Percentiles rank a stretch among this genome's conserved stretches.
Conservation (phyloP, 2,329 filamentous ascomycete species). For the Domatiomyces catenatus region DNA sequence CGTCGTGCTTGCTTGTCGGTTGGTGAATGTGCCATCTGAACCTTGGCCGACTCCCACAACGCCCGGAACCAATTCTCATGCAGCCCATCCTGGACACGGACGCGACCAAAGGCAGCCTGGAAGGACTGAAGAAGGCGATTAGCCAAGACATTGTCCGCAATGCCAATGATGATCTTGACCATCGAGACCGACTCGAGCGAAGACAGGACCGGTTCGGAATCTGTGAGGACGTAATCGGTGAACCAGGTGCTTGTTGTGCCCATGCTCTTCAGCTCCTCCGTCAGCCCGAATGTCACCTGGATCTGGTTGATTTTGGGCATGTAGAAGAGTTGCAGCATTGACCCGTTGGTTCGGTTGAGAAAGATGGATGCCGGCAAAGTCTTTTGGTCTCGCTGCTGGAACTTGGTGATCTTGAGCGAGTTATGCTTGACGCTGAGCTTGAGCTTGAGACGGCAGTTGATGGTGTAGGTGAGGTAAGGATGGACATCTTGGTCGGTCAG, state of each 20-base stretch:
- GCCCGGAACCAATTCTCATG: background rate
- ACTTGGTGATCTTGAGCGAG: background rate
- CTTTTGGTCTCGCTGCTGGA: background rate
- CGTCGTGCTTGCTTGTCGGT: background rate
- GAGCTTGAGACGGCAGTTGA: background rate
- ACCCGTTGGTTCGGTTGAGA: background rate
- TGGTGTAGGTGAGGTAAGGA: background rate
- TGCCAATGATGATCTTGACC: background rate
- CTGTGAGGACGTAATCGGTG: background rate
- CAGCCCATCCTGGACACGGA: background rate
- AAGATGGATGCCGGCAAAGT: background rate
- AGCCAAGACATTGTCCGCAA: background rate
- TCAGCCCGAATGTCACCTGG: background rate
- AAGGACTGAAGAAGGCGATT: background rate
- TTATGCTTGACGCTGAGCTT: background rate
- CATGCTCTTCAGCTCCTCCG: background rate
- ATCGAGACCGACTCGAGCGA: background rate
- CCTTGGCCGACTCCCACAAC: background rate
- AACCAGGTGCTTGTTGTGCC: background rate
- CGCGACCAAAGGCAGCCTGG: background rate
- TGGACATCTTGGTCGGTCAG: background rate
- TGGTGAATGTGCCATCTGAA: background rate
- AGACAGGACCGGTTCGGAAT: background rate
- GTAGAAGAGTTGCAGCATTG: background rate
- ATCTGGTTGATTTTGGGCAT: background rate